Conservation (phyloP, 306 rosid genomes). For the Adenanthera pavonina region DNA sequence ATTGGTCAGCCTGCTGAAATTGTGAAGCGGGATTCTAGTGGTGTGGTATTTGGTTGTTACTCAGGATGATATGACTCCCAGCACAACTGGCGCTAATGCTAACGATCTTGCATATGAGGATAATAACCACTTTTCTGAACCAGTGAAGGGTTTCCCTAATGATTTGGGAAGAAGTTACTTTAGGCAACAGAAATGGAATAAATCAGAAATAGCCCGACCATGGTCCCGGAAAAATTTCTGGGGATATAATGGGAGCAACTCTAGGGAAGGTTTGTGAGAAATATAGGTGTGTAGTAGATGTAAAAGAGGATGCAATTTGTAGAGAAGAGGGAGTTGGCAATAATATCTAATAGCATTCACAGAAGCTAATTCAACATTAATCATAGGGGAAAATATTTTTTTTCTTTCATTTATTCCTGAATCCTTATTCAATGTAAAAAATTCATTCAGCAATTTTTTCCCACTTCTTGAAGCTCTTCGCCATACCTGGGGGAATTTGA, state of each 20-base stretch:
- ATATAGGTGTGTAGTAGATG: slow-evolving; percentile 58
- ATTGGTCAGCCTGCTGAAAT: slow-evolving; percentile 52
- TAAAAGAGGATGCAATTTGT: slow-evolving; percentile 65
- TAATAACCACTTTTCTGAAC: slow-evolving; percentile 46
- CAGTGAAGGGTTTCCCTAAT: slow-evolving; percentile 54
- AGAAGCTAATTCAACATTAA: slow-evolving; percentile 62
- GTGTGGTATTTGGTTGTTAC: slow-evolving; percentile 41
- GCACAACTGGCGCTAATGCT: slow-evolving; percentile 59
- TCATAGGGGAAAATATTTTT: slow-evolving; percentile 59
- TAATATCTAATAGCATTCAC: slow-evolving; percentile 65
- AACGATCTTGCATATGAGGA: slow-evolving; percentile 42
- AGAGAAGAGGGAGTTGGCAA: slow-evolving; percentile 63
- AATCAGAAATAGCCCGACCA: slow-evolving; percentile 57
- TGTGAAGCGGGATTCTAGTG: slow-evolving; percentile 44
- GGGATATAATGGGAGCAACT: slow-evolving; percentile 55
- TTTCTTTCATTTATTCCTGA: slow-evolving; percentile 64
- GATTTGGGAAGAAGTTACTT: slow-evolving; percentile 74
- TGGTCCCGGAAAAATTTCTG: slow-evolving; percentile 55
- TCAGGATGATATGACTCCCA: slow-evolving; percentile 59
- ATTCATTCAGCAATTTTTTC: slow-evolving; percentile 54
- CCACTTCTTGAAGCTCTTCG: slow-evolving; percentile 34
- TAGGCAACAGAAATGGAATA: slow-evolving; percentile 85
- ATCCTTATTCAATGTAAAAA: slow-evolving; percentile 57
- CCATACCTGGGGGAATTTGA: too few species aligned
- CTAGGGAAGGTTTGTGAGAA: slow-evolving; percentile 45